Conservation (phyloP, 306 rosid species). For the Lathyrus aphaca region DNA sequence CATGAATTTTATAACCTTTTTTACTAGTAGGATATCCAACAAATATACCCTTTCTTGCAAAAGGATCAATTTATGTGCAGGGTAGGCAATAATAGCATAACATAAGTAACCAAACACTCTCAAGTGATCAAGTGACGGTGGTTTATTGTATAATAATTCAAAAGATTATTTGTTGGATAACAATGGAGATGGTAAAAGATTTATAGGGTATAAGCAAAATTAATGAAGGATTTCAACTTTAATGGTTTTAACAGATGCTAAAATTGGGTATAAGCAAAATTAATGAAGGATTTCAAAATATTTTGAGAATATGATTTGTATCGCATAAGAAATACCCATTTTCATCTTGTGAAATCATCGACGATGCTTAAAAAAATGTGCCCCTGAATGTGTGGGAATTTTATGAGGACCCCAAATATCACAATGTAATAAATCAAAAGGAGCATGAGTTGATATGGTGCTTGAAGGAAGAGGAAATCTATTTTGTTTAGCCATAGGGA, state of each 20-base stretch:
- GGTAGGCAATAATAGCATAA: slow-evolving; percentile 34
- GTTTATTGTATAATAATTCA: slow-evolving; percentile 24
- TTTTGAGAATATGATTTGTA: slow-evolving; percentile 4
- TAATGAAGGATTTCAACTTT: too few relatives aligned
- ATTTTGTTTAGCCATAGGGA: slow-evolving; percentile 14
- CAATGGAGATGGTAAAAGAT: slow-evolving; percentile 27
- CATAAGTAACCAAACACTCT: slow-evolving; percentile 39
- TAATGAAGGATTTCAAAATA: neutral
- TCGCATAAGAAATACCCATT: slow-evolving; percentile 11
- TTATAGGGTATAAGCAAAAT: too few relatives aligned
- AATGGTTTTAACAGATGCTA: neutral
- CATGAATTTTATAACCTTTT: neutral
- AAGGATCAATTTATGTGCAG: slow-evolving; percentile 20
- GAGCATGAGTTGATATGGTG: slow-evolving; percentile 3
- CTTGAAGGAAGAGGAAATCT: neutral
- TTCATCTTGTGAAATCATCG: slow-evolving; percentile 2
- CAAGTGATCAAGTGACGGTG: slow-evolving; percentile 40
- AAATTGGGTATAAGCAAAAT: slow-evolving; percentile 12
- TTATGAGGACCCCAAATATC: slow-evolving; percentile 15
- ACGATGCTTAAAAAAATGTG: neutral
- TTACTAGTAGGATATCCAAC: slow-evolving; percentile 2
- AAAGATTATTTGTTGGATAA: slow-evolving; percentile 36
- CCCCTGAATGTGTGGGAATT: neutral
- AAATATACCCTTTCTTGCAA: slow-evolving; percentile 24
- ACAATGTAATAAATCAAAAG: slow-evolving; percentile 9